A percentile compares a stretch with the other conserved stretches of the same genome.
Conservation (phyloP, 1,284 basidiomycete genomes). For the Moesziomyces parantarcticus region DNA sequence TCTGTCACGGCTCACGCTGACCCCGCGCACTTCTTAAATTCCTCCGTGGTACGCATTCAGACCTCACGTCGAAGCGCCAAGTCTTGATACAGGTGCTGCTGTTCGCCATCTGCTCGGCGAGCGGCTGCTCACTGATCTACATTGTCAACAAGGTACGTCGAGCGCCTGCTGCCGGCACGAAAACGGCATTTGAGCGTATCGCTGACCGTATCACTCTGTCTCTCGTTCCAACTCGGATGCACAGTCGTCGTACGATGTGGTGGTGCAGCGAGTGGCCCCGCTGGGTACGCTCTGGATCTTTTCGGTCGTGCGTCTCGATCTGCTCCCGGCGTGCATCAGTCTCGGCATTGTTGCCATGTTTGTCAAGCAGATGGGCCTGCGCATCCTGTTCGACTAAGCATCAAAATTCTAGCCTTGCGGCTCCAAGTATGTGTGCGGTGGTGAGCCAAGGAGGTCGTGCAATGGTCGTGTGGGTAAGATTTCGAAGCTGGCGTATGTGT, state of each 20-base stretch:
- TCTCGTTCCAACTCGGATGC: background rate
- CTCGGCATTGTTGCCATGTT: conserved; percentile 57
- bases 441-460: no score
- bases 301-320: conserved; percentile 64
- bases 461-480: background rate
- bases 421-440: background rate
- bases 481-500: background rate
- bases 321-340: conserved; percentile 56
- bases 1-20: no score
- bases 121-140: conserved; percentile 55
- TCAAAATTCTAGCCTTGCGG: background rate
- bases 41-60: conserved; percentile 11
- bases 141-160: conserved; percentile 59
- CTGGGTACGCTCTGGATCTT: conserved; percentile 68
- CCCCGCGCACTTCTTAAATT: background rate
- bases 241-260: conserved; percentile 57
- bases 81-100: conserved; percentile 42
- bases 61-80: conserved; percentile 38
- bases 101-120: conserved; percentile 37
- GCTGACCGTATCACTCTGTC: background rate
- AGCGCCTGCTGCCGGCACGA: no score
- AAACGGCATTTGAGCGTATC: no score
- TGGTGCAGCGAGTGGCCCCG: conserved; percentile 65
- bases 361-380: conserved; percentile 28
- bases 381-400: conserved; percentile 35